Evolutionary conservation across 345 rosid species (phyloP).

Genomic region (Dovyalis caffra): DNA sequence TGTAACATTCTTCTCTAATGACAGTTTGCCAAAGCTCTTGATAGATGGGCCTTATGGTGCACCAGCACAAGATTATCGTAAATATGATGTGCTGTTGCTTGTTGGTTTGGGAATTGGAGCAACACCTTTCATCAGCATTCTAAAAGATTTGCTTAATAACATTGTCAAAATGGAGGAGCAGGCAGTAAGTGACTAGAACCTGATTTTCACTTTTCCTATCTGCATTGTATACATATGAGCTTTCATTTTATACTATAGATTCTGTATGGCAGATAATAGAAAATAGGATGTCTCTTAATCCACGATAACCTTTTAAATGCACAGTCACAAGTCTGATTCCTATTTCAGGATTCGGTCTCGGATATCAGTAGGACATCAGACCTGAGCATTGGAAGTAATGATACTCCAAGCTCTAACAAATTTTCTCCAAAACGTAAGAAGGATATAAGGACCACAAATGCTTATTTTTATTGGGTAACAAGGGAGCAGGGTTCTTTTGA

Average conservation of each 20-base stretch:
- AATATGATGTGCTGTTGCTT: slow-evolving; percentile 83
- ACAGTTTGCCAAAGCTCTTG: slow-evolving; percentile 89
- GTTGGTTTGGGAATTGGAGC: slow-evolving; percentile 99
- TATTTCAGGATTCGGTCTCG: slow-evolving; percentile 58
- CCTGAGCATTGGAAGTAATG: slow-evolving; percentile 52
- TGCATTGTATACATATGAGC: not conserved
- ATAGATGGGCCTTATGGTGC: slow-evolving; percentile 99
- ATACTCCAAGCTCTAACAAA: slow-evolving; percentile 36
- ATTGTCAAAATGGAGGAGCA: slow-evolving; percentile 87
- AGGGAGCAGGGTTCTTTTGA: slow-evolving; percentile 98
- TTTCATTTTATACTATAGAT: not conserved
- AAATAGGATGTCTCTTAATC: not conserved
- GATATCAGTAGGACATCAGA: slow-evolving; percentile 74
- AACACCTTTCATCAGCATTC: slow-evolving; percentile 95
- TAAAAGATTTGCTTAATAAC: slow-evolving; percentile 91
- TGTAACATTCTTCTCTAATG: slow-evolving; percentile 4
- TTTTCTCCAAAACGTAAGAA: slow-evolving; percentile 54
- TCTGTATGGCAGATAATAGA: no score
- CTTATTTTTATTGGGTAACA: slow-evolving; percentile 98
- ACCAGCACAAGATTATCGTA: slow-evolving; percentile 89
- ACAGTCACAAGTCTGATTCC: not conserved
- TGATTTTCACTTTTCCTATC: not conserved
- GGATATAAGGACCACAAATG: slow-evolving; percentile 73
- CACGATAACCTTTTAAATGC: not conserved
- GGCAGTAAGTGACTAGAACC: slow-evolving; percentile 53